Conservation (phyloP, 805 yeast genomes). For the Clavispora phyllophila region DNA sequence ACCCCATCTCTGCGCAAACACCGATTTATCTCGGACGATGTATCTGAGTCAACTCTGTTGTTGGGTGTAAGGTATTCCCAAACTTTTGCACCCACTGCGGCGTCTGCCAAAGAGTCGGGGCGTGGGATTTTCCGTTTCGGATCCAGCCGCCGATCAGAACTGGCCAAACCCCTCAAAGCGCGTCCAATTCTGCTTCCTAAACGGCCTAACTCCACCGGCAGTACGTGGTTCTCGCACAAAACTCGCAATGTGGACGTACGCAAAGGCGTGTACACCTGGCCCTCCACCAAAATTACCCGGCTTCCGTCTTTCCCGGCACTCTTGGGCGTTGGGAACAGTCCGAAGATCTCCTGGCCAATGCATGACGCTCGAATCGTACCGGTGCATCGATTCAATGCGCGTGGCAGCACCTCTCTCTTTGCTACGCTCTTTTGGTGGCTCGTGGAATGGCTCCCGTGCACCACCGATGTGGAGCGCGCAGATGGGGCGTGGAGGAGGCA, state of each 20-base stretch:
- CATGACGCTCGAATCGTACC: slow-evolving; percentile 5
- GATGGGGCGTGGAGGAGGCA: slow-evolving; percentile 47
- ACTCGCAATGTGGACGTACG: neutral
- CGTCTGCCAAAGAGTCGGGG: neutral
- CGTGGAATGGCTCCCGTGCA: slow-evolving; percentile 56
- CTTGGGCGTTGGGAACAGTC: neutral
- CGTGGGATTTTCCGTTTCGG: neutral
- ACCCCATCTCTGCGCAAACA: too few relatives aligned
- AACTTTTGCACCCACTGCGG: neutral
- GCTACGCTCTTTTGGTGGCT: slow-evolving; percentile 52
- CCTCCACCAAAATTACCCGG: too few relatives aligned
- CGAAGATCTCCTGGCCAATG: neutral
- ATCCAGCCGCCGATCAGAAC: neutral
- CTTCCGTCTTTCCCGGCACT: neutral
- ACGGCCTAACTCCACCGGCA: neutral
- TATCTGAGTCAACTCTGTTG: neutral
- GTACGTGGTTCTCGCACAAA: neutral
- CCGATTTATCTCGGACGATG: neutral
- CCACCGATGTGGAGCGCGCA: slow-evolving; percentile 43
- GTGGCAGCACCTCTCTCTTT: slow-evolving; percentile 27
- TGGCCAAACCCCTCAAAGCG: neutral
- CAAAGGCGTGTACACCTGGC: neutral
- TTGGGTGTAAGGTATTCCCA: neutral
- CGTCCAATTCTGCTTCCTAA: neutral
- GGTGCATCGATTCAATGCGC: slow-evolving; percentile 29